These are phyloP conservation scores for Pseudogymnoascus sp. DNA, from an alignment of 2,329 filamentous ascomycete species.

Conservation along the genomic window DNA sequence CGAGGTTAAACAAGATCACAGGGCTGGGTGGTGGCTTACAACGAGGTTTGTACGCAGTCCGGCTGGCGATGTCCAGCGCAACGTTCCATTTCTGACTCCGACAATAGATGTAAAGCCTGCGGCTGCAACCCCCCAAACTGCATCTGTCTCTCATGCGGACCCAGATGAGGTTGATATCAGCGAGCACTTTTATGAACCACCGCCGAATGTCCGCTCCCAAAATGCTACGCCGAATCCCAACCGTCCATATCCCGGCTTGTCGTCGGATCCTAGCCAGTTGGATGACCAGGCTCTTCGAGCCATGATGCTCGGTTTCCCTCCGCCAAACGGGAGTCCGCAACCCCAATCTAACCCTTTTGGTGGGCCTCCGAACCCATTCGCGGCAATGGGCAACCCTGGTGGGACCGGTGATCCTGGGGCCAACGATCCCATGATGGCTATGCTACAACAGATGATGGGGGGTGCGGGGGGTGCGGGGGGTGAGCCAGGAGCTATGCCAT, in stretches of 20 bases:
- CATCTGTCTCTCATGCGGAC: constrained; percentile 42
- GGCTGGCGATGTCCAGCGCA: neutral
- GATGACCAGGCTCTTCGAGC: constrained; percentile 55
- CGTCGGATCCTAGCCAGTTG: constrained; percentile 25
- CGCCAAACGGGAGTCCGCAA: constrained; percentile 24
- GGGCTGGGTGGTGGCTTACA: constrained; percentile 54
- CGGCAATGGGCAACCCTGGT: constrained; percentile 26
- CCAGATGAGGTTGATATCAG: constrained; percentile 75
- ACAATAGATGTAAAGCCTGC: constrained; percentile 16
- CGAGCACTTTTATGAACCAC: constrained; percentile 56
- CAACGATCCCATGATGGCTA: constrained; percentile 63
- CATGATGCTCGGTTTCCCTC: constrained; percentile 53
- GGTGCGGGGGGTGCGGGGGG: constrained; percentile 27
- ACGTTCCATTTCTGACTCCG: constrained; percentile 12
- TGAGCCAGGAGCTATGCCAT: constrained; percentile 26
- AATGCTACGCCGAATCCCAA: constrained; percentile 20
- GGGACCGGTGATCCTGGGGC: constrained; percentile 16
- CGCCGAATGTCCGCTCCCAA: constrained; percentile 34
- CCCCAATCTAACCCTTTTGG: constrained; percentile 29
- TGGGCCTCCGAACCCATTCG: constrained; percentile 21
- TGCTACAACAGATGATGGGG: constrained; percentile 67
- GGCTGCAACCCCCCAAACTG: constrained; percentile 29
- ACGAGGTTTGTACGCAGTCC: constrained; percentile 30
- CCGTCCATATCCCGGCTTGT: constrained; percentile 21
- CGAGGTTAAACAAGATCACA: constrained; percentile 67